phyloP scores from a whole-genome alignment of 129 eudicot species.

The Tagetes erecta region DNA sequence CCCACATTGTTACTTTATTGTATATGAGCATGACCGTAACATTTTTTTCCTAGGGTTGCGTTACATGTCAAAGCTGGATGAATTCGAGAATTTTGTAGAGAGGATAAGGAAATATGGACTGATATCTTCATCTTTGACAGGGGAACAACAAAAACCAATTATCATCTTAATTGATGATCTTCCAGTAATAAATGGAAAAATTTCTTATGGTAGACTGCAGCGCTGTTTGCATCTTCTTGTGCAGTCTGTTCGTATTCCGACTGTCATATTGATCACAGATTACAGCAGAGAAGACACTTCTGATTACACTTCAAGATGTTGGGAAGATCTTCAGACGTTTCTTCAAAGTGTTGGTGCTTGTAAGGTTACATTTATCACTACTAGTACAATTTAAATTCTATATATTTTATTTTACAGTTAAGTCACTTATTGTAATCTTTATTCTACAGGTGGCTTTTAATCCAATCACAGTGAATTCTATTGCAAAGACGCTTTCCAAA shows the following conservation, averaged over 20 bases:
- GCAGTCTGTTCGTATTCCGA: conserved; percentile 69
- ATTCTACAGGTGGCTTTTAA: conserved; percentile 74
- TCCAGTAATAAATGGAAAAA: conserved; percentile 75
- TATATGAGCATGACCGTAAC: conserved; percentile 3
- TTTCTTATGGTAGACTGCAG: conserved; percentile 59
- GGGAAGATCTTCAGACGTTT: conserved; percentile 77
- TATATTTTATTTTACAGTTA: not conserved
- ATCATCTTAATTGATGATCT: conserved; percentile 88
- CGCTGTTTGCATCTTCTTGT: conserved; percentile 76
- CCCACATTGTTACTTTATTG: not conserved
- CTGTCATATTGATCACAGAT: conserved; percentile 80
- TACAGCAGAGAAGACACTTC: conserved; percentile 63
- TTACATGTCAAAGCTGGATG: conserved; percentile 86
- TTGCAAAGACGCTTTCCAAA: conserved; percentile 60
- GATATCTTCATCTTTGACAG: conserved; percentile 45
- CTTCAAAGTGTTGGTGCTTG: conserved; percentile 78
- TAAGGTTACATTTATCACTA: conserved; percentile 65
- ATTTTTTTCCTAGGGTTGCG: conserved; percentile 56
- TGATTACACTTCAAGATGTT: conserved; percentile 54
- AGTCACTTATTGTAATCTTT: conserved; percentile 15
- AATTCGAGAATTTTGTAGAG: conserved; percentile 85
- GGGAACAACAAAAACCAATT: conserved; percentile 38
- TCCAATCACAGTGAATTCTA: conserved; percentile 83
- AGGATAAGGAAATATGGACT: conserved; percentile 76
- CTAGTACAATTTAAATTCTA: not conserved